A percentile compares a stretch with the other conserved stretches of the same genome.
These are phyloP conservation scores for Pseudopithomyces maydicus DNA, from an alignment of 2,329 filamentous ascomycete species.

Conservation along the genomic window DNA sequence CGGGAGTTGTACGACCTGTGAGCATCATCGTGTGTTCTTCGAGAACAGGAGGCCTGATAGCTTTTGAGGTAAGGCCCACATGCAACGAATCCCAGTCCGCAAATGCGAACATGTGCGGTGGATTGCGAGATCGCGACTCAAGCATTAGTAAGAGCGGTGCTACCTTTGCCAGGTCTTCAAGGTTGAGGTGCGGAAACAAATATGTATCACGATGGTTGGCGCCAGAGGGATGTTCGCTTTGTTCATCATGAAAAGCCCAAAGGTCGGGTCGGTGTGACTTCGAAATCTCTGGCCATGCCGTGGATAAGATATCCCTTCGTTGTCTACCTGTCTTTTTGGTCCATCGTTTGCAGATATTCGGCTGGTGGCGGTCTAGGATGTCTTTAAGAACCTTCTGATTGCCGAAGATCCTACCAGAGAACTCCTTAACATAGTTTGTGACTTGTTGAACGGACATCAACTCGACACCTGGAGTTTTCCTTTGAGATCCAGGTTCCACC, in stretches of 20 bases:
- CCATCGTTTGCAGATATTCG: conserved; percentile 60
- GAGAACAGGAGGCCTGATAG: conserved; percentile 14
- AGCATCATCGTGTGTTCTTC: conserved; percentile 43
- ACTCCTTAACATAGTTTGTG: too few species aligned
- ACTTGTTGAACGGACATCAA: too few species aligned
- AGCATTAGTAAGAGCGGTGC: conserved; percentile 56
- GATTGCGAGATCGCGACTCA: conserved; percentile 56
- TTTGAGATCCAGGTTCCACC: too few species aligned
- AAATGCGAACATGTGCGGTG: conserved; percentile 54
- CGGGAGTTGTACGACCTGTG: conserved; percentile 26
- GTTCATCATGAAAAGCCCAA: conserved; percentile 26
- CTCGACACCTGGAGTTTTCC: too few species aligned
- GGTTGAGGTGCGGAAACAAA: too few species aligned
- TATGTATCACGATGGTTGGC: too few species aligned
- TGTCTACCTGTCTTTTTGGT: conserved; percentile 57
- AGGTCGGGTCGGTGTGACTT: conserved; percentile 59
- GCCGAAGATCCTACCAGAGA: too few species aligned
- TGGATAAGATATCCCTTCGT: conserved; percentile 52
- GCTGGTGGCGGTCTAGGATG: too few species aligned
- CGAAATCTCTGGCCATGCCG: conserved; percentile 59
- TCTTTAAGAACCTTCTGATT: too few species aligned
- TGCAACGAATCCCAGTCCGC: too few species aligned
- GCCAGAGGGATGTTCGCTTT: conserved; percentile 47
- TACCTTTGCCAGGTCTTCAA: conserved; percentile 57
- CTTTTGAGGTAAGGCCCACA: too few species aligned